phyloP scores from a whole-genome alignment of 2,329 filamentous ascomycete species.

The Zymoseptoria ardabiliae region DNA sequence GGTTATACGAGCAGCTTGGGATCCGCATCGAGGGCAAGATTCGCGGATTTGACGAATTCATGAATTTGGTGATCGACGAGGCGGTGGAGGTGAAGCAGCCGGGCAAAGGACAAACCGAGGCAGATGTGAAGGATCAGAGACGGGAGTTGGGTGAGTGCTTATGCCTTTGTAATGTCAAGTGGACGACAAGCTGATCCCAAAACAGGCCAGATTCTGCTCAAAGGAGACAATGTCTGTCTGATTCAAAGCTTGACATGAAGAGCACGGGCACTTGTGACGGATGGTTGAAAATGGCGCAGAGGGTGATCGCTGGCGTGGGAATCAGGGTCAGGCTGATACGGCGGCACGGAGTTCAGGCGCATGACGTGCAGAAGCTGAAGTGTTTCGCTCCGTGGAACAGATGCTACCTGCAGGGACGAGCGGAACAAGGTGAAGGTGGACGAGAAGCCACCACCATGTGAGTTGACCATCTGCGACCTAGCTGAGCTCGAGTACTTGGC shows the following conservation, averaged over 20 bases:
- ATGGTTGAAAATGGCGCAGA: not conserved
- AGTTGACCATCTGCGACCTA: slow-evolving; percentile 11
- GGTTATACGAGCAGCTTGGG: slow-evolving; percentile 92
- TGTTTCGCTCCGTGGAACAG: not conserved
- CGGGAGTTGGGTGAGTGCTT: slow-evolving; percentile 12
- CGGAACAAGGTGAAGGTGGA: not conserved
- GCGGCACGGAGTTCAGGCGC: not conserved
- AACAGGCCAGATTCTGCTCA: slow-evolving; percentile 73
- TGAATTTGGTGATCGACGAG: slow-evolving; percentile 96
- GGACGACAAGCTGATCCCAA: slow-evolving; percentile 4
- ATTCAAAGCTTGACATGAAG: slow-evolving; percentile 45
- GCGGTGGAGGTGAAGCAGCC: slow-evolving; percentile 73
- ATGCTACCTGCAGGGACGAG: not conserved
- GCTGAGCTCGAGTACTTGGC: slow-evolving; percentile 29
- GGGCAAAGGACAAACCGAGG: slow-evolving; percentile 16
- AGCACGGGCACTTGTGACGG: not conserved
- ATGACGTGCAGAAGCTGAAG: not conserved
- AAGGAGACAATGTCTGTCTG: slow-evolving; percentile 80
- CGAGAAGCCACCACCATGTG: slow-evolving; percentile 4
- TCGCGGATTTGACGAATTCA: slow-evolving; percentile 96
- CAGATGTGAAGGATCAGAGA: slow-evolving; percentile 15
- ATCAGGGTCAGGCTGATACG: not conserved
- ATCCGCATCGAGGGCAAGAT: slow-evolving; percentile 97
- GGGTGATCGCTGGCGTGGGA: slow-evolving; percentile 4
- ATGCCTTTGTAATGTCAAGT: not conserved